These are phyloP conservation scores for Hansenula sp. DNA, from an alignment of 1,139 yeast species.

Conservation along the genomic window DNA sequence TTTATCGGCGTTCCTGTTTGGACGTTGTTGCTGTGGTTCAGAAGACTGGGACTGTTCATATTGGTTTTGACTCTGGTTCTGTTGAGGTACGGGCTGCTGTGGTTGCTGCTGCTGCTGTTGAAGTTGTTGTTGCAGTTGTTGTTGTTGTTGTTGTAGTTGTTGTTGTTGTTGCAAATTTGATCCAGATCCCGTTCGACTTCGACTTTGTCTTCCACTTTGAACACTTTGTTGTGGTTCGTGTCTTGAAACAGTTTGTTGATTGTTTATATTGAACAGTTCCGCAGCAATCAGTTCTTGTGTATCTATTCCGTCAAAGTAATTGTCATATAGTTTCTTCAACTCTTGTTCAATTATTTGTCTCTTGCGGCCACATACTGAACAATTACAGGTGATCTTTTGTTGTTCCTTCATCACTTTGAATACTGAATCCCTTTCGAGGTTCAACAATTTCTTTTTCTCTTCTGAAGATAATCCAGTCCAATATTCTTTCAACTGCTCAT, in stretches of 20 bases:
- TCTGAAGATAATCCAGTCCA: slow-evolving; percentile 68
- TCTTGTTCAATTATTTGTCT: slow-evolving; percentile 74
- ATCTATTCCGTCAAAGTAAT: slow-evolving; percentile 32
- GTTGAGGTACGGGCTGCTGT: not conserved
- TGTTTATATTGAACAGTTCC: slow-evolving; percentile 14
- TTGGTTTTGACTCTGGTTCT: slow-evolving; percentile 2
- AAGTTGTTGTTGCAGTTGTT: not conserved
- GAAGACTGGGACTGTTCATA: not conserved
- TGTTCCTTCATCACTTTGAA: slow-evolving; percentile 60
- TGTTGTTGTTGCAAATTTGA: slow-evolving; percentile 4
- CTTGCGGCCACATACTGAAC: slow-evolving; percentile 79
- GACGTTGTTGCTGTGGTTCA: slow-evolving; percentile 2
- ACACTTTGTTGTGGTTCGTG: not conserved
- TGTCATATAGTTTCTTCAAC: slow-evolving; percentile 68
- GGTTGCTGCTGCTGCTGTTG: not conserved
- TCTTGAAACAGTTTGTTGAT: not conserved
- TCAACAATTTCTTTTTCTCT: slow-evolving; percentile 59
- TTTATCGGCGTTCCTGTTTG: not conserved
- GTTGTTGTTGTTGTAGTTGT: slow-evolving; percentile 4
- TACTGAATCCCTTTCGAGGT: slow-evolving; percentile 68
- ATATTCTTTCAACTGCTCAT: slow-evolving; percentile 53
- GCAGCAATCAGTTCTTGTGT: slow-evolving; percentile 14
- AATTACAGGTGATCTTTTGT: slow-evolving; percentile 56
- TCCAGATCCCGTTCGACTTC: slow-evolving; percentile 1
- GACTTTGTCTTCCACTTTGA: not conserved